phyloP scores from a whole-genome alignment of 2,329 filamentous ascomycete genomes.

The Clonostachys rhizophaga region DNA sequence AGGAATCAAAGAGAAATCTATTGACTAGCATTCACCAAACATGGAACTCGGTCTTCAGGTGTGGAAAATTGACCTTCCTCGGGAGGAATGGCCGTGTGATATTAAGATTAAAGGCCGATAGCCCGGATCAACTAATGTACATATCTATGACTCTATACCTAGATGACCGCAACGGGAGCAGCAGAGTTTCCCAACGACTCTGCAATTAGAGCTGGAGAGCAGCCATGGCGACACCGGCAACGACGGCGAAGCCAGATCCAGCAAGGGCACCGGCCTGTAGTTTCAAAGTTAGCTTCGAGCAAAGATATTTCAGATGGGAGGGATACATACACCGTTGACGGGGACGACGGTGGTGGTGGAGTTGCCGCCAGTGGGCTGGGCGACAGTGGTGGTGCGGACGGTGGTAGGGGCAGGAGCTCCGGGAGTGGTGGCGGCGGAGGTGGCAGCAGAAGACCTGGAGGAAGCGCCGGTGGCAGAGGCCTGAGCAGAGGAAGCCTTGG shows the following conservation, averaged over 20 bases:
- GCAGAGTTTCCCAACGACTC: no score
- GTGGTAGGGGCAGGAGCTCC: neutral
- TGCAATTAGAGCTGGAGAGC: neutral
- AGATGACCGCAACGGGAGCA: no score
- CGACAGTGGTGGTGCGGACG: neutral
- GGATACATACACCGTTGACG: neutral
- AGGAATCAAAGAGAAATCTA: no score
- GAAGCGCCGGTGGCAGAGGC: neutral
- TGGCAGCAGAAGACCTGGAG: no score
- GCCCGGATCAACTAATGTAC: no score
- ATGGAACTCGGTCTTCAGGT: no score
- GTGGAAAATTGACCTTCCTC: no score
- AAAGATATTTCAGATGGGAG: neutral
- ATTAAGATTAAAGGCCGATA: no score
- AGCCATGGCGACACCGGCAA: neutral
- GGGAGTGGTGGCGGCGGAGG: neutral
- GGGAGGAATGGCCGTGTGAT: no score
- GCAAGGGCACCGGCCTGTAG: neutral
- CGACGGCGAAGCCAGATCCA: neutral
- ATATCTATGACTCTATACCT: no score
- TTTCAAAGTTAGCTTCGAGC: no score
- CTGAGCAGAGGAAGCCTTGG: neutral
- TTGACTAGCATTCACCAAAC: no score
- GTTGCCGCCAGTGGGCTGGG: neutral
- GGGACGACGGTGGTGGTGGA: neutral